Percentiles rank a stretch among this genome's conserved stretches.
Conservation (phyloP, 805 yeast genomes). For the Zygosaccharomyces pseudorouxii region DNA sequence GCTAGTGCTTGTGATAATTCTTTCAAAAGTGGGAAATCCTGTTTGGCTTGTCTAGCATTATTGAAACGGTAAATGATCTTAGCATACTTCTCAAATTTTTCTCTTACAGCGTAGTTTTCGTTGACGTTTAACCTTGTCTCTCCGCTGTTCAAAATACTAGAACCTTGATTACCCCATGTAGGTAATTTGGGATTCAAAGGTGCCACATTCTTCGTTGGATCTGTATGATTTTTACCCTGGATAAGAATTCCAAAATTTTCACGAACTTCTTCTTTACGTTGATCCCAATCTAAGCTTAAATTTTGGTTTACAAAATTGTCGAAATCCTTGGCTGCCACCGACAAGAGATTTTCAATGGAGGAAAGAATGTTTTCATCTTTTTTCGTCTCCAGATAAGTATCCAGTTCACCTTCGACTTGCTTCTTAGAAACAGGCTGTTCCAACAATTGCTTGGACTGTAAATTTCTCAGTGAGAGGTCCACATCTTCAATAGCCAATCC, state of each 20-base stretch:
- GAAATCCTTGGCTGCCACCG: slow-evolving; percentile 74
- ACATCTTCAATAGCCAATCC: slow-evolving; percentile 85
- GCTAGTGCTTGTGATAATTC: slow-evolving; percentile 59
- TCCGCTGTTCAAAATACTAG: slow-evolving; percentile 28
- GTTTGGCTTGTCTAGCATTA: slow-evolving; percentile 54
- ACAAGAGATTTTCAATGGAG: slow-evolving; percentile 76
- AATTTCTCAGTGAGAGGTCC: slow-evolving; percentile 48
- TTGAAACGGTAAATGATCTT: slow-evolving; percentile 65
- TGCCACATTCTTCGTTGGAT: slow-evolving; percentile 10
- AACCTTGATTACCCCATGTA: slow-evolving; percentile 32
- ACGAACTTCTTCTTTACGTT: slow-evolving; percentile 67
- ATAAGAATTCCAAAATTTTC: slow-evolving; percentile 60
- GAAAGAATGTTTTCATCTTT: slow-evolving; percentile 78
- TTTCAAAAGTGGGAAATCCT: slow-evolving; percentile 51
- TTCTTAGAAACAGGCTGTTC: slow-evolving; percentile 22
- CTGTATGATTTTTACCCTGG: slow-evolving; percentile 25
- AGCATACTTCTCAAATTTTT: slow-evolving; percentile 71
- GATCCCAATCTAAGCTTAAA: slow-evolving; percentile 78
- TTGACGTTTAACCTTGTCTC: slow-evolving; percentile 41
- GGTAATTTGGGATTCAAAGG: slow-evolving; percentile 18
- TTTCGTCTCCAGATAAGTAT: slow-evolving; percentile 57
- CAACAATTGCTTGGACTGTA: slow-evolving; percentile 40
- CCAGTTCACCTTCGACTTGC: slow-evolving; percentile 43
- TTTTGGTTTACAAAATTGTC: slow-evolving; percentile 70
- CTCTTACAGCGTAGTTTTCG: slow-evolving; percentile 39